These are phyloP conservation scores for Tympanopsis confertula DNA, from an alignment of 2,329 filamentous ascomycete species.

Conservation along the genomic window DNA sequence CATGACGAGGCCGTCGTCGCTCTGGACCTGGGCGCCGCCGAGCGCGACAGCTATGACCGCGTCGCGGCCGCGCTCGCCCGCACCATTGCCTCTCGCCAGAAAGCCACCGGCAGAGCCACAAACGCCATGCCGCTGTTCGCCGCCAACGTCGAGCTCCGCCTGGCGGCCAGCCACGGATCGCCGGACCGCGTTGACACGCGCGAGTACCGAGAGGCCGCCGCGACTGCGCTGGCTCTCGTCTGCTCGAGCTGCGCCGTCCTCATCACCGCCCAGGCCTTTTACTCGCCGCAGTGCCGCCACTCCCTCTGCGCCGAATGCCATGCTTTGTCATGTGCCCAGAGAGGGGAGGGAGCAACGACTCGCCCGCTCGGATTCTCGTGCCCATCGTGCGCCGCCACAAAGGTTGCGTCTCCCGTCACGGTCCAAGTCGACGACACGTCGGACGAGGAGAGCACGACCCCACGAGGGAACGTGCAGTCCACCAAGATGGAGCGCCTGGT, in stretches of 20 bases:
- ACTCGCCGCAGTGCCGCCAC: constrained; percentile 15
- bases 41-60: not conserved
- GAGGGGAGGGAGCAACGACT: not conserved
- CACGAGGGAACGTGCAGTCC: constrained; percentile 11
- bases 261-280: constrained; percentile 14
- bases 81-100: not conserved
- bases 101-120: not conserved
- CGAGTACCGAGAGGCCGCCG: constrained; percentile 7
- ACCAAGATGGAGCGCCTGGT: constrained; percentile 20
- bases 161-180: not conserved
- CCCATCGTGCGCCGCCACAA: not conserved
- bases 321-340: constrained; percentile 12
- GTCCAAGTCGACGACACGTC: not conserved
- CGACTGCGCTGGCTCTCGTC: constrained; percentile 13
- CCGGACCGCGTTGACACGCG: constrained; percentile 2
- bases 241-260: constrained; percentile 9
- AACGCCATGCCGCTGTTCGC: not conserved
- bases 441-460: constrained; percentile 13
- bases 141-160: not conserved
- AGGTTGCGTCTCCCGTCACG: constrained; percentile 2
- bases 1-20: not conserved
- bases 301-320: constrained; percentile 18
- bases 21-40: not conserved
- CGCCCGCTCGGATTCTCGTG: not conserved
- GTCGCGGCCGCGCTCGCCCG: not conserved